Percentiles rank a stretch among this genome's conserved stretches.
Evolutionary conservation across 164 flowering plant species (phyloP).

Genomic region (Stephania japonica): DNA sequence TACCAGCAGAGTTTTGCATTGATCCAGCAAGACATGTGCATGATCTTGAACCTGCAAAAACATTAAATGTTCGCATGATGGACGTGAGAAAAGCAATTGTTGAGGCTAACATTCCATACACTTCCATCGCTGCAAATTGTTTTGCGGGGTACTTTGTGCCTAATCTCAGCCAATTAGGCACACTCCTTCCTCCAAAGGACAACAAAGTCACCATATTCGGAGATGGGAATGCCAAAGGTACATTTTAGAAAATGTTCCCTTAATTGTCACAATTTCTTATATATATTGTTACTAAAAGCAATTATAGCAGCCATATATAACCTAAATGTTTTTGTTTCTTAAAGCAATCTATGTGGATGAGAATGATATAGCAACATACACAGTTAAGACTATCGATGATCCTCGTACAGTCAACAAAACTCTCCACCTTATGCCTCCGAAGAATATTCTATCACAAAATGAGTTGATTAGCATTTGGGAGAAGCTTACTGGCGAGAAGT

Average conservation of each 20-base stretch:
- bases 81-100: conserved; percentile 20
- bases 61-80: conserved; percentile 11
- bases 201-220: conserved; percentile 20
- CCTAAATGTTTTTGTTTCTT: background rate
- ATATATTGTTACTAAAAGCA: too few relatives aligned
- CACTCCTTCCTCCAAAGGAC: conserved; percentile 27
- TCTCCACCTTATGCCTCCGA: conserved; percentile 5
- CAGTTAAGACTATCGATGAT: conserved; percentile 10
- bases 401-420: conserved; percentile 14
- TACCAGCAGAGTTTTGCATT: conserved; percentile 34
- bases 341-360: conserved; percentile 16
- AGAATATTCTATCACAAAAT: conserved; percentile 8
- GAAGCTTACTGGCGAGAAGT: conserved; percentile 9
- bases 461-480: conserved; percentile 17
- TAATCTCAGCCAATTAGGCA: conserved; percentile 18
- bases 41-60: conserved; percentile 16
- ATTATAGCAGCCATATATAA: background rate
- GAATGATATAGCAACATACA: conserved; percentile 13
- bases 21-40: conserved; percentile 30
- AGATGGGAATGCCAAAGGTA: conserved; percentile 15
- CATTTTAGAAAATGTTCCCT: too few relatives aligned
- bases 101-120: conserved; percentile 19
- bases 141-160: conserved; percentile 15
- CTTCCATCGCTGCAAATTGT: conserved; percentile 19
- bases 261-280: too few relatives aligned